A percentile compares a stretch with the other conserved stretches of the same genome.
Evolutionary conservation across 1,284 basidiomycete genomes (phyloP).

Genomic region (Cerioporus squamosus): DNA sequence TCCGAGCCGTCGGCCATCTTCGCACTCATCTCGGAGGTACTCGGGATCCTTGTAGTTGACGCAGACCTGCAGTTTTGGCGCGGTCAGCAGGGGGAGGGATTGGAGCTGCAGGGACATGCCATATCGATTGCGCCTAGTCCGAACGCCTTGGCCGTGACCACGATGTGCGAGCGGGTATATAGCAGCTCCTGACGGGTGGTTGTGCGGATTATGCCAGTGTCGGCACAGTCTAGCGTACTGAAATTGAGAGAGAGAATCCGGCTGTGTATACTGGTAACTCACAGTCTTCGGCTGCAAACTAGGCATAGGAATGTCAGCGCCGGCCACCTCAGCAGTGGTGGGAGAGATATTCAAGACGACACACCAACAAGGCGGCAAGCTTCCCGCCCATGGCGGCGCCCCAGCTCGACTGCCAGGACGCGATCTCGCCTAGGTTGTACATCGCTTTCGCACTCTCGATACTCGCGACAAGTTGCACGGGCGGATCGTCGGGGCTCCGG

Average conservation of each 20-base stretch:
- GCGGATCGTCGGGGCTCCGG: slow-evolving; percentile 28
- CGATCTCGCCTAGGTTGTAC: slow-evolving; percentile 65
- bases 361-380: slow-evolving; percentile 59
- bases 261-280: slow-evolving; percentile 27
- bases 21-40: slow-evolving; percentile 76
- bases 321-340: background rate
- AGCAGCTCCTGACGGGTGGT: slow-evolving; percentile 76
- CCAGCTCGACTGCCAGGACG: slow-evolving; percentile 58
- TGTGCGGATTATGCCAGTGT: slow-evolving; percentile 86
- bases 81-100: background rate
- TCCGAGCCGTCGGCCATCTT: slow-evolving; percentile 78
- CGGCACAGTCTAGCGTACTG: slow-evolving; percentile 70
- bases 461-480: slow-evolving; percentile 71
- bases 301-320: background rate
- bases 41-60: slow-evolving; percentile 84
- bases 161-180: slow-evolving; percentile 86
- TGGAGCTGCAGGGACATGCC: slow-evolving; percentile 44
- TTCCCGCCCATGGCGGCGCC: slow-evolving; percentile 49
- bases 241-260: no score
- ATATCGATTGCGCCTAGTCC: slow-evolving; percentile 89
- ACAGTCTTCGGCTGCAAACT: slow-evolving; percentile 96
- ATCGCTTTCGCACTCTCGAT: slow-evolving; percentile 79
- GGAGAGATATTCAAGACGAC: slow-evolving; percentile 23
- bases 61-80: slow-evolving; percentile 66
- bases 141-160: slow-evolving; percentile 85